A percentile compares a stretch with the other conserved stretches of the same genome.
These are phyloP conservation scores for Hemileccinum rubropunctum DNA, from an alignment of 768 basidiomycete species.

Conservation along the genomic window DNA sequence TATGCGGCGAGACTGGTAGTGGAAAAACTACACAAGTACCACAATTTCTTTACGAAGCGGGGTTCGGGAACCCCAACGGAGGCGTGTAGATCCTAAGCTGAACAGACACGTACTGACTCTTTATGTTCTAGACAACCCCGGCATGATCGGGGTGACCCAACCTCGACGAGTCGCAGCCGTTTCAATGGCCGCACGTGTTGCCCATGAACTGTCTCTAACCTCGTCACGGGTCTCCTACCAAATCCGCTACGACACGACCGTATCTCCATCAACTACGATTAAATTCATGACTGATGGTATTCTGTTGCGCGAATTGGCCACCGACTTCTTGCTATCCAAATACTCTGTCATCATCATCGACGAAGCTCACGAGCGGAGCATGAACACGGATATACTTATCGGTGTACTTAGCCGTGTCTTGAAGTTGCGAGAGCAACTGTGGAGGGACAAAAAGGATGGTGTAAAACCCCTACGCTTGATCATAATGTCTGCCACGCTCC, in stretches of 20 bases:
- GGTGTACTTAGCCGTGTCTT: conserved; percentile 95
- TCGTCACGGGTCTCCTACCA: conserved; percentile 89
- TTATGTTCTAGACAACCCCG: conserved; percentile 77
- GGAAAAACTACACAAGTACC: conserved; percentile 99
- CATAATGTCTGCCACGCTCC: conserved; percentile 98
- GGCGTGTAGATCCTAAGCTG: conserved; percentile 45
- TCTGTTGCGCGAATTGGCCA: conserved; percentile 85
- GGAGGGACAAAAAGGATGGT: conserved; percentile 72
- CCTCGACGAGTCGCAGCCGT: conserved; percentile 96
- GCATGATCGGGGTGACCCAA: conserved; percentile 97
- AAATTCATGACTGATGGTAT: conserved; percentile 99
- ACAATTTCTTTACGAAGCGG: conserved; percentile 97
- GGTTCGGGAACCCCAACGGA: conserved; percentile 81
- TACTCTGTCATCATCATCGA: conserved; percentile 97
- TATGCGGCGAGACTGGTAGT: conserved; percentile 92
- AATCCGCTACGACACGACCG: conserved; percentile 95
- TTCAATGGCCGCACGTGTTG: conserved; percentile 92
- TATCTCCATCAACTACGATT: conserved; percentile 85
- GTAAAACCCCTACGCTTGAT: conserved; percentile 87
- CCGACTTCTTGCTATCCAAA: conserved; percentile 89
- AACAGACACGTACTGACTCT: conserved; percentile 1
- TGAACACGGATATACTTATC: conserved; percentile 97
- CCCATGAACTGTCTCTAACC: conserved; percentile 85
- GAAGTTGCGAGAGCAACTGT: conserved; percentile 84
- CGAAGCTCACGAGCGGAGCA: conserved; percentile 96